Percentiles rank a stretch among this genome's conserved stretches.
Conservation (phyloP, 1,284 basidiomycete genomes). For the Melampsora occidentalis region DNA sequence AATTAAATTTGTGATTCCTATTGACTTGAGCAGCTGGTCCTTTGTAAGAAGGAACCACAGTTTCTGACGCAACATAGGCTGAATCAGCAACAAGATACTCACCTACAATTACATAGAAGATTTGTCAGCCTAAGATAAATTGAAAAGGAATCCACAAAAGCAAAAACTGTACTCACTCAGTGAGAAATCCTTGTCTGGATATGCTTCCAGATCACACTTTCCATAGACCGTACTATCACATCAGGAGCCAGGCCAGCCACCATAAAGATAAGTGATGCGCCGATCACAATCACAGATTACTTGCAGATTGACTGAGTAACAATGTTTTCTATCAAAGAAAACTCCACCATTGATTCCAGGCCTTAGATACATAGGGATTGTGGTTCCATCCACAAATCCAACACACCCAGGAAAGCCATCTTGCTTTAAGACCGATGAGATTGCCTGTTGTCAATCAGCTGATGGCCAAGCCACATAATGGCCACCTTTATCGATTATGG, state of each 20-base stretch:
- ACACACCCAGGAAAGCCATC: conserved; percentile 22
- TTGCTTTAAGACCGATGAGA: not conserved
- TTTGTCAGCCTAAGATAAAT: not conserved
- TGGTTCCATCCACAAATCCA: too few relatives aligned
- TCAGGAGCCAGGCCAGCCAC: conserved; percentile 25
- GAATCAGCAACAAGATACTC: conserved; percentile 24
- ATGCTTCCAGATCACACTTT: not conserved
- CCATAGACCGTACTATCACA: not conserved
- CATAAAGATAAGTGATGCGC: conserved; percentile 7
- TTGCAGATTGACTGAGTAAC: too few relatives aligned
- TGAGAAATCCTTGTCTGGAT: not conserved
- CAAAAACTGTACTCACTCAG: not conserved
- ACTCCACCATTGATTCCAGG: too few relatives aligned
- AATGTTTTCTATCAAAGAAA: too few relatives aligned
- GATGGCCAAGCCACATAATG: conserved; percentile 10
- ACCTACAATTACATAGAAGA: not conserved
- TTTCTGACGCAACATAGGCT: not conserved
- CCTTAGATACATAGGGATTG: too few relatives aligned
- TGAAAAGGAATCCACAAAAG: not conserved
- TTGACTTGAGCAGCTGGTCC: not conserved
- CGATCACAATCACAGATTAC: conserved; percentile 34
- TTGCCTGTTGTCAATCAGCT: not conserved
- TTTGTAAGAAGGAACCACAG: conserved; percentile 14
- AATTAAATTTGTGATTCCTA: conserved; percentile 19
- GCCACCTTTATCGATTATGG: not conserved